phyloP scores from a whole-genome alignment of 306 rosid genomes.

The Notholithocarpus densiflorus region DNA sequence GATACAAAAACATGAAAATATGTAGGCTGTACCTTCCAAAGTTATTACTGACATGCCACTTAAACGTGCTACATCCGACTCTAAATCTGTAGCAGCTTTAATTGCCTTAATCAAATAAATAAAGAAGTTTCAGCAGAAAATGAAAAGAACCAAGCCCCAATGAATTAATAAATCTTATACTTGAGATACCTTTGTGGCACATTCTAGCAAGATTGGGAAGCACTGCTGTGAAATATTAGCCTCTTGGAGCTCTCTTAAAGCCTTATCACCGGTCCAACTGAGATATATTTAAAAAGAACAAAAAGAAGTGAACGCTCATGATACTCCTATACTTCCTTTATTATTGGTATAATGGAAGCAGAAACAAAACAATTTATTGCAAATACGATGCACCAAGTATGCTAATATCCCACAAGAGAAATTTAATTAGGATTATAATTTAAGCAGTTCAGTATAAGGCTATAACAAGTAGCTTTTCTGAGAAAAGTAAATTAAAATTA shows the following conservation, averaged over 20 bases:
- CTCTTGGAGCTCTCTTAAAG: slow-evolving; percentile 79
- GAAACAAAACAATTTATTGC: no score
- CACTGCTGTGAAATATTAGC: slow-evolving; percentile 79
- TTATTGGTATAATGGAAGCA: not conserved
- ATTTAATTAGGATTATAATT: no score
- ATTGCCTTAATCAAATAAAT: slow-evolving; percentile 60
- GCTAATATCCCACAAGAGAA: not conserved
- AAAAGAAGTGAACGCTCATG: not conserved
- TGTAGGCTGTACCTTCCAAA: slow-evolving; percentile 65
- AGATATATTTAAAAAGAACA: slow-evolving; percentile 7
- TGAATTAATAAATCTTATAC: not conserved
- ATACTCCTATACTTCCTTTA: not conserved
- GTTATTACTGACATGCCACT: slow-evolving; percentile 78
- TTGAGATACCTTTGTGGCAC: slow-evolving; percentile 73
- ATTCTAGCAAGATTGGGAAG: slow-evolving; percentile 81
- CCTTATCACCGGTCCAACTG: slow-evolving; percentile 94
- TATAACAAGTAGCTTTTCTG: not conserved
- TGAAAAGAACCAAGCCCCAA: slow-evolving; percentile 14
- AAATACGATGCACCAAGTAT: no score
- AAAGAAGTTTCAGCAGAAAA: slow-evolving; percentile 22
- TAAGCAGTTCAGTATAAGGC: not conserved
- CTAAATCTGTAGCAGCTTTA: slow-evolving; percentile 72
- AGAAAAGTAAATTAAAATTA: not conserved
- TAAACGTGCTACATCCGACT: slow-evolving; percentile 52
- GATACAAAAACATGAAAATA: slow-evolving; percentile 10